These are phyloP conservation scores for Aspergillus sp. DNA, from an alignment of 2,329 filamentous ascomycete species.

Conservation along the genomic window DNA sequence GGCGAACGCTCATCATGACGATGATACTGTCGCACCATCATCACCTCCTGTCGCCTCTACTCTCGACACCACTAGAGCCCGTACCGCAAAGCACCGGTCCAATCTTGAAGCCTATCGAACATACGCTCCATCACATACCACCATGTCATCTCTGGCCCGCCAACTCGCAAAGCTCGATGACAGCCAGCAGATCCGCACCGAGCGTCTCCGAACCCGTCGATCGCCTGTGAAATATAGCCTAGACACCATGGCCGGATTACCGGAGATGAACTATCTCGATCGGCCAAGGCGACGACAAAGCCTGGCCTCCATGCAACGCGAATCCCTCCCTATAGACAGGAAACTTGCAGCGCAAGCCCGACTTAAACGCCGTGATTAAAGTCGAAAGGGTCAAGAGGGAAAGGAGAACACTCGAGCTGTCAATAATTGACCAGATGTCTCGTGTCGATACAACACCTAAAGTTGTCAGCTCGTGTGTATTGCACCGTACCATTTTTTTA, in stretches of 20 bases:
- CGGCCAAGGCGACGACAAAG: conserved; percentile 21
- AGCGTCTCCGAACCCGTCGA: conserved; percentile 22
- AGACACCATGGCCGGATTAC: conserved; percentile 24
- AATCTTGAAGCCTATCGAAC: conserved; percentile 20
- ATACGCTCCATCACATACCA: conserved; percentile 22
- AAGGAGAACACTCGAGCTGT: conserved; percentile 30
- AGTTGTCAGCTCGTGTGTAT: not conserved
- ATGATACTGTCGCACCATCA: conserved; percentile 24
- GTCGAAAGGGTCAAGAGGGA: conserved; percentile 24
- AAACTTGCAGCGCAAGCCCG: conserved; percentile 34
- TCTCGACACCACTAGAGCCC: conserved; percentile 19
- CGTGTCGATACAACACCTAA: not conserved
- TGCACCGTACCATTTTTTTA: not conserved
- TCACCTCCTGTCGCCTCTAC: conserved; percentile 29
- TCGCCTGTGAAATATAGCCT: conserved; percentile 27
- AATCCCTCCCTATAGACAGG: conserved; percentile 30
- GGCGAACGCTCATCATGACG: conserved; percentile 11
- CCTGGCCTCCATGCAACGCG: conserved; percentile 19
- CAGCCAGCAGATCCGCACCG: conserved; percentile 17
- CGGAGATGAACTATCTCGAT: conserved; percentile 17
- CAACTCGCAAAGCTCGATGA: conserved; percentile 18
- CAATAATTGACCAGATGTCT: not conserved
- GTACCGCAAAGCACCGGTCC: conserved; percentile 20
- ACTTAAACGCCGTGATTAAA: conserved; percentile 29
- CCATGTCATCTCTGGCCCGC: conserved; percentile 23